These are phyloP conservation scores for Microcyclospora tardicrescens DNA, from an alignment of 2,329 filamentous ascomycete species.

Conservation along the genomic window DNA sequence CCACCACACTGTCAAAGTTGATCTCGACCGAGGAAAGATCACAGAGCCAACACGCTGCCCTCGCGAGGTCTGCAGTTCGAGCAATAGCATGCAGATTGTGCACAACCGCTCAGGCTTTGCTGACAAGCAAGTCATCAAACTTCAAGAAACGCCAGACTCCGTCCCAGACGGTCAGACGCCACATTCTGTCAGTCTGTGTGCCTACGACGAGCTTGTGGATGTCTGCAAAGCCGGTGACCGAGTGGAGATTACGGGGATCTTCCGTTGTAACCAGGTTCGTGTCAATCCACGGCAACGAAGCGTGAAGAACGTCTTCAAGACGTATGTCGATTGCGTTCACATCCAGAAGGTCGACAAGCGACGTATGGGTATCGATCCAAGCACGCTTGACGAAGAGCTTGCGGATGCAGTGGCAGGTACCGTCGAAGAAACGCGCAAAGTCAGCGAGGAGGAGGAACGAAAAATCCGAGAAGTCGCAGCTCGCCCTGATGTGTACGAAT, in stretches of 20 bases:
- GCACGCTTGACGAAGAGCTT: conserved; percentile 73
- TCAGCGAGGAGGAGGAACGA: conserved; percentile 73
- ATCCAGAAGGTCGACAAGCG: conserved; percentile 95
- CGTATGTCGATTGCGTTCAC: conserved; percentile 88
- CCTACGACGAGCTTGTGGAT: conserved; percentile 94
- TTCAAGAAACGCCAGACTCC: conserved; percentile 92
- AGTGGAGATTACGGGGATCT: conserved; percentile 90
- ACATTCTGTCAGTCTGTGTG: conserved; percentile 89
- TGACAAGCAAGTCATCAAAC: conserved; percentile 97
- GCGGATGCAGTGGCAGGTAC: conserved; percentile 58
- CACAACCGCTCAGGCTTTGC: conserved; percentile 92
- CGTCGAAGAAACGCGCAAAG: conserved; percentile 70
- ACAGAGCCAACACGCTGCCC: conserved; percentile 86
- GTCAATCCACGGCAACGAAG: conserved; percentile 87
- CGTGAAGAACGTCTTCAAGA: conserved; percentile 94
- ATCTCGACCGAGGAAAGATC: conserved; percentile 91
- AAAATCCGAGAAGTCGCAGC: conserved; percentile 73
- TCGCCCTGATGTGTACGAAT: conserved; percentile 80
- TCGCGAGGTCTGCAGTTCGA: conserved; percentile 63
- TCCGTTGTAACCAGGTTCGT: conserved; percentile 84
- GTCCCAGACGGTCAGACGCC: conserved; percentile 94
- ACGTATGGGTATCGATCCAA: conserved; percentile 78
- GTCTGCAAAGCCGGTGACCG: conserved; percentile 96
- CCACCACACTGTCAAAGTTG: conserved; percentile 78
- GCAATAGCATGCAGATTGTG: conserved; percentile 95